Base-by-base conservation (phyloP, 305 asterid species). In the Fraxinus baroniana region DNA sequence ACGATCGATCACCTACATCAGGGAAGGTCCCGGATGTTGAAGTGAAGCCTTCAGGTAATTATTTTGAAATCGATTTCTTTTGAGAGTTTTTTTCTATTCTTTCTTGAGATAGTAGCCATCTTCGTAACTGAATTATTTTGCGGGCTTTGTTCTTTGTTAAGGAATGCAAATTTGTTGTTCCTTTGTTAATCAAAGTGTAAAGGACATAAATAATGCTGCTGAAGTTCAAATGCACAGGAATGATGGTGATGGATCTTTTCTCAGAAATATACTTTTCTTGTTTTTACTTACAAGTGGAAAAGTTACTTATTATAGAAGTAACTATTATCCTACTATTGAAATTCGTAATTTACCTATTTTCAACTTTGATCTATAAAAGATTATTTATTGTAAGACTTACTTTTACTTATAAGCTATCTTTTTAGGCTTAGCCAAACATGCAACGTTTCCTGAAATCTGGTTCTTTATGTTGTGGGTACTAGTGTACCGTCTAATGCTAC, bases 31-130 rank as follows among this genome's bases (percentile, higher is more conserved):
- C 6, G 85, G 82, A n/a, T 24, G 86, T 85, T 33, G 91, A 88
- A 78, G 88, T 88, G 80, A 88, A 87, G 68, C 87, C 88, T 73
- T 90, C 89, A 9, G 90, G 86, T 90, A 90, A 90, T 80, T 90
- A 90, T 81, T 85, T 87, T 78, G 93, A 90, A 86, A 90, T 90
- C 15, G 93, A 90, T 79, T 90, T 90, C 88, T 90, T 90, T 85
- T 90, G 86, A 87, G 28, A 26, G 28, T 26, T 26, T 1, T 26
- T 7, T 18, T 49, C 36, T 20, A 13, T 82, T 71, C 37, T 80
- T 22, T 20, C 4, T 60, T 80, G 81, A 76, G 77, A 81, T 73
- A 62, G 79, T 81, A 30, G 77, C 9, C 49, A 37, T 72, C 79
- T 33, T 66, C 76, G 79, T 57, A 57, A 81, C 41, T 85, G 85